These are phyloP conservation scores for Bipolaris bicolor DNA, from an alignment of 2,329 filamentous ascomycete species.

Conservation along the genomic window DNA sequence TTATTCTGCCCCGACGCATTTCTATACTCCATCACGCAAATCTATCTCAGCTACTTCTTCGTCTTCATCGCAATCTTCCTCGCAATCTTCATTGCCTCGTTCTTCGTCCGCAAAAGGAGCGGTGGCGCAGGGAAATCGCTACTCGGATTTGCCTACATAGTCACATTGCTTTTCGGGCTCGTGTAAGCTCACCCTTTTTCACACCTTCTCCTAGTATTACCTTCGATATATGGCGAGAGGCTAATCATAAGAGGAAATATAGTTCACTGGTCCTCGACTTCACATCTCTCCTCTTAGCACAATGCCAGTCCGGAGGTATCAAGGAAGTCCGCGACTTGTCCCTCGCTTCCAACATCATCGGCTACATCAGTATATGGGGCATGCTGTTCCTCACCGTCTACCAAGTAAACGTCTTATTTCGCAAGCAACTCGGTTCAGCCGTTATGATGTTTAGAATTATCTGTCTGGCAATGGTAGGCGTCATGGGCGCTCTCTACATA, in stretches of 20 bases:
- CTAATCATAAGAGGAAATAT: neutral
- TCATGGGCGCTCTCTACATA: constrained; percentile 30
- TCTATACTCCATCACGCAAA: constrained; percentile 3
- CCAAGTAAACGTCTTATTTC: constrained; percentile 34
- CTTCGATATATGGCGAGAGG: no score
- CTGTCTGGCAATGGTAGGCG: constrained; percentile 16
- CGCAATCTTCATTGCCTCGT: constrained; percentile 23
- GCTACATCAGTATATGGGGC: constrained; percentile 24
- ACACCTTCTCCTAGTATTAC: no score
- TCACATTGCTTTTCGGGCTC: constrained; percentile 19
- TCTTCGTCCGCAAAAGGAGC: constrained; percentile 25
- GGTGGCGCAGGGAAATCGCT: constrained; percentile 28
- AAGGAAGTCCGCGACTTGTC: constrained; percentile 11
- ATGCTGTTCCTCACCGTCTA: constrained; percentile 34
- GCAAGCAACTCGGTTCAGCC: constrained; percentile 22
- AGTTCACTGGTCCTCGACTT: constrained; percentile 22
- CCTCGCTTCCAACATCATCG: constrained; percentile 30
- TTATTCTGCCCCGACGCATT: constrained; percentile 26
- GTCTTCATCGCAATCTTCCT: constrained; percentile 27
- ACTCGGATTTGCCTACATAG: constrained; percentile 24
- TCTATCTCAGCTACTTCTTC: constrained; percentile 25
- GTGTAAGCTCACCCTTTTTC: constrained; percentile 25
- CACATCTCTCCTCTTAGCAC: constrained; percentile 6
- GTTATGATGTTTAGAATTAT: constrained; percentile 19
- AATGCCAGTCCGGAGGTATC: neutral